Evolutionary conservation across 306 rosid species (phyloP).

Genomic region (Malus asiatica): DNA sequence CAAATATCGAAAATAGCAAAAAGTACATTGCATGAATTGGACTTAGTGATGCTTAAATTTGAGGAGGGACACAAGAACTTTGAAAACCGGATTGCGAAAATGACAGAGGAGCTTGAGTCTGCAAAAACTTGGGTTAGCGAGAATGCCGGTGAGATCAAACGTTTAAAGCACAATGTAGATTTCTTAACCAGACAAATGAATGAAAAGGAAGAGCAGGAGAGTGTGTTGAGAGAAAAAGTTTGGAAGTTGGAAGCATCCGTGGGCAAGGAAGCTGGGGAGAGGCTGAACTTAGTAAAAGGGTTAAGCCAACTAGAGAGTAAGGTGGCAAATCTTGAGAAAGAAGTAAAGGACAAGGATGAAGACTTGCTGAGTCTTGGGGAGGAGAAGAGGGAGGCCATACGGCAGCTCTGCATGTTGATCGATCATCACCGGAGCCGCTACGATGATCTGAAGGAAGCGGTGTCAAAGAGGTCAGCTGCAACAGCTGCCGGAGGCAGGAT

Average conservation of each 20-base stretch:
- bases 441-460: constrained; percentile 32
- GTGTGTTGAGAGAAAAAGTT: constrained; percentile 39
- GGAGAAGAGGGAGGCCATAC: constrained; percentile 70
- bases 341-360: constrained; percentile 47
- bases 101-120: constrained; percentile 31
- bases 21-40: constrained; percentile 17
- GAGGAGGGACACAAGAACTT: constrained; percentile 26
- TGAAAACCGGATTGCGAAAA: constrained; percentile 19
- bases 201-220: constrained; percentile 46
- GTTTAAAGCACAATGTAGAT: constrained; percentile 19
- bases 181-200: constrained; percentile 20
- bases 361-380: constrained; percentile 46
- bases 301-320: constrained; percentile 49
- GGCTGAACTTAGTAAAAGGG: constrained; percentile 35
- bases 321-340: constrained; percentile 38
- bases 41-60: constrained; percentile 16
- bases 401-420: constrained; percentile 55
- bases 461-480: constrained; percentile 13
- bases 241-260: constrained; percentile 48
- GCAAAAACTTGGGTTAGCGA: constrained; percentile 38
- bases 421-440: constrained; percentile 61
- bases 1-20: constrained; percentile 1
- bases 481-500: not conserved
- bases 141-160: constrained; percentile 28
- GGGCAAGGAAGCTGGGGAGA: constrained; percentile 61